Percentiles rank a stretch among this genome's conserved stretches.
Evolutionary conservation across 176 grass and related monocot genomes (phyloP).

Genomic region (Oryza nivara): DNA sequence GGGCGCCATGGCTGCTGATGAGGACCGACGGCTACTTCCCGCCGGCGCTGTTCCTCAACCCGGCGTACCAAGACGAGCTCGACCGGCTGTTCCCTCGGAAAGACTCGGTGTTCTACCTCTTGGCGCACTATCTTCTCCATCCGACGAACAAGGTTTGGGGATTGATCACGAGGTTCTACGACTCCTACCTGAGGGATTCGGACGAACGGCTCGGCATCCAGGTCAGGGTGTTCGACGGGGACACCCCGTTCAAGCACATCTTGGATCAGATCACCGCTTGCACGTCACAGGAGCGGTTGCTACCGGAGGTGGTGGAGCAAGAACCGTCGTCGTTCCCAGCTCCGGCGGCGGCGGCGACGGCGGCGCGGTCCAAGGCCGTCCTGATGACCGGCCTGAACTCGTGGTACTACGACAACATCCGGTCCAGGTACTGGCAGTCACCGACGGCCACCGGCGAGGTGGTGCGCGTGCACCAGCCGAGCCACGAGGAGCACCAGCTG

Average conservation of each 20-base stretch:
- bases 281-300: conserved; percentile 36
- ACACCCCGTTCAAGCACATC: conserved; percentile 48
- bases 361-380: not conserved
- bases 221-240: conserved; percentile 57
- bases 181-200: conserved; percentile 33
- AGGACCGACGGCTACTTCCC: conserved; percentile 65
- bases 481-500: conserved; percentile 64
- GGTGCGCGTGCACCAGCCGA: conserved; percentile 69
- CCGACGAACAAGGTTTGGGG: conserved; percentile 67
- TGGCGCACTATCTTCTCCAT: conserved; percentile 61
- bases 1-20: conserved; percentile 57
- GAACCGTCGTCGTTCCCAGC: not conserved
- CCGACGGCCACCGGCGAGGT: conserved; percentile 53
- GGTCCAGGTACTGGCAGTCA: conserved; percentile 55
- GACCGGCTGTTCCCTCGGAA: conserved; percentile 51
- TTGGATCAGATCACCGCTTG: conserved; percentile 53
- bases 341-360: not conserved
- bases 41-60: conserved; percentile 62
- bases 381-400: conserved; percentile 50
- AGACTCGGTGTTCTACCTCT: conserved; percentile 61
- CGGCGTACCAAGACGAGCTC: conserved; percentile 56
- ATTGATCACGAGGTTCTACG: conserved; percentile 61
- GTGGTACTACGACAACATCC: conserved; percentile 68
- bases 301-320: conserved; percentile 27
- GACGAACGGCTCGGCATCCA: conserved; percentile 62